Conservation (phyloP, 2,329 filamentous ascomycete species). For the Curvularia sp. region DNA sequence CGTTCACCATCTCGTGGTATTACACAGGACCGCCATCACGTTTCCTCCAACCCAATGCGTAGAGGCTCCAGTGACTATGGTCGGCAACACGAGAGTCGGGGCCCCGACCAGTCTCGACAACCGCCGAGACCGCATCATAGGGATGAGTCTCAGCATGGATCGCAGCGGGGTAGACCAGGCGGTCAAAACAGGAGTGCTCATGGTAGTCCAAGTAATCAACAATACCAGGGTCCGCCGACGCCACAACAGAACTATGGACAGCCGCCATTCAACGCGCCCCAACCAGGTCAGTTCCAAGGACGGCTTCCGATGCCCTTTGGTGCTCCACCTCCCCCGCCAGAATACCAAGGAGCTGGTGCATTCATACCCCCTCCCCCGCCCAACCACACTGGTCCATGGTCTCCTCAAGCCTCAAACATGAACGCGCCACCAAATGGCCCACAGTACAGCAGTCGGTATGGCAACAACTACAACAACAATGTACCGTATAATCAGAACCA, state of each 20-base stretch:
- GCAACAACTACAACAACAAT: slow-evolving; percentile 15
- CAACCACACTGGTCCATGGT: slow-evolving; percentile 33
- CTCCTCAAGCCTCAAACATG: slow-evolving; percentile 30
- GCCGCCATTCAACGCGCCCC: slow-evolving; percentile 27
- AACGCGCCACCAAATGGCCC: slow-evolving; percentile 23
- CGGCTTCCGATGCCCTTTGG: slow-evolving; percentile 25
- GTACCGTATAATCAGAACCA: slow-evolving; percentile 3
- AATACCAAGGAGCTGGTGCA: slow-evolving; percentile 25
- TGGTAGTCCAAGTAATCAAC: slow-evolving; percentile 13
- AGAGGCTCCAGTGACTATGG: slow-evolving; percentile 18
- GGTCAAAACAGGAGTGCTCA: slow-evolving; percentile 9
- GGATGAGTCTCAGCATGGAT: slow-evolving; percentile 16
- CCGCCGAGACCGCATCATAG: slow-evolving; percentile 17
- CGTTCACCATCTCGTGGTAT: slow-evolving; percentile 25
- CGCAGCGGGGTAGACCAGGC: slow-evolving; percentile 20
- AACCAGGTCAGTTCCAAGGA: slow-evolving; percentile 28
- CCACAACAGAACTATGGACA: slow-evolving; percentile 14
- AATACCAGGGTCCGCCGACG: slow-evolving; percentile 15
- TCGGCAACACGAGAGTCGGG: slow-evolving; percentile 16
- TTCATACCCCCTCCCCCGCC: slow-evolving; percentile 35
- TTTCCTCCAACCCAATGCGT: slow-evolving; percentile 18
- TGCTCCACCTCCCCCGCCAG: slow-evolving; percentile 29
- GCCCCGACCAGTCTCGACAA: slow-evolving; percentile 17
- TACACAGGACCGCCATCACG: slow-evolving; percentile 20
- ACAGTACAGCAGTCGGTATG: slow-evolving; percentile 12